Evolutionary conservation across 2,329 filamentous ascomycete genomes (phyloP).

Genomic region (Bipolaris oryzae): DNA sequence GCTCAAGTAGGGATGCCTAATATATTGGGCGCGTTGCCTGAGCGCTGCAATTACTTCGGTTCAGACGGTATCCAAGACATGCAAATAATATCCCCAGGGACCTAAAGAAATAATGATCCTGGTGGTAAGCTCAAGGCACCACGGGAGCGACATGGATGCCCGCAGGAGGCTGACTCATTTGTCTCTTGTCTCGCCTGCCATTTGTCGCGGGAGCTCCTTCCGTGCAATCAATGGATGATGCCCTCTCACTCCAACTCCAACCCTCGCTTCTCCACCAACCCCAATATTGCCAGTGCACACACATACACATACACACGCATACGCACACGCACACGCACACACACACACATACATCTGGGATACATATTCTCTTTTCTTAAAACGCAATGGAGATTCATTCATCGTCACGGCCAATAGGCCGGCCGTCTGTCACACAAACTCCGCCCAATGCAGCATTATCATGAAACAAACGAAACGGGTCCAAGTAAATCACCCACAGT

Average conservation of each 20-base stretch:
- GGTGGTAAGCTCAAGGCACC: neutral
- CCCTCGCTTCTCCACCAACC: too few species aligned
- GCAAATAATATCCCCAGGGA: neutral
- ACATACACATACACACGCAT: neutral
- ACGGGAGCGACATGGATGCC: neutral
- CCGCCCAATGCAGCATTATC: constrained; percentile 29
- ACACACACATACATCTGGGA: too few species aligned
- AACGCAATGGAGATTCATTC: neutral
- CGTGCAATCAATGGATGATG: too few species aligned
- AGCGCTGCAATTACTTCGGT: neutral
- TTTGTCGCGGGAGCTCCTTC: neutral
- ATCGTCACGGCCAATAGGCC: neutral
- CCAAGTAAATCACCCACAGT: neutral
- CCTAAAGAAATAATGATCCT: neutral
- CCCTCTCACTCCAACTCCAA: too few species aligned
- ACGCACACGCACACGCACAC: neutral
- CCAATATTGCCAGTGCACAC: too few species aligned
- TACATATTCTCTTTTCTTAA: neutral
- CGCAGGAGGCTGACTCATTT: constrained; percentile 4
- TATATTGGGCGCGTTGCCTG: neutral
- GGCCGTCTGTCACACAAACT: constrained; percentile 13
- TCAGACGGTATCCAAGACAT: neutral
- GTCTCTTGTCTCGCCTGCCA: constrained; percentile 1
- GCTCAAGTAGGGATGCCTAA: constrained; percentile 10
- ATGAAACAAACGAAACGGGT: neutral